Conservation (phyloP, 1,284 basidiomycete genomes). For the Austroboletus novae-zelandiae region DNA sequence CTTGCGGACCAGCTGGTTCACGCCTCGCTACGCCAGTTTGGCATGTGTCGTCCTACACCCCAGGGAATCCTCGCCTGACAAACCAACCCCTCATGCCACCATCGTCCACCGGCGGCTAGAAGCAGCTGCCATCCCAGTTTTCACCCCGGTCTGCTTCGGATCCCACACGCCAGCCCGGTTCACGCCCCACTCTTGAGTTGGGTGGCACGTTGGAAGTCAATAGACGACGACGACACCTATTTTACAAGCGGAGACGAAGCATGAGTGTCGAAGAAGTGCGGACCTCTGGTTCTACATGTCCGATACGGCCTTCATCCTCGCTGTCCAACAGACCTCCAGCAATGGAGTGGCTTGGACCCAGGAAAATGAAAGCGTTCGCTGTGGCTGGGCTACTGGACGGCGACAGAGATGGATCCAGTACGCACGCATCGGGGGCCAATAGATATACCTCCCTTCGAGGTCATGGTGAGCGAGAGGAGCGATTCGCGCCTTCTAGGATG, state of each 20-base stretch:
- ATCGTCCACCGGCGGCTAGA: constrained; percentile 14
- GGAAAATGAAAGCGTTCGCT: constrained; percentile 65
- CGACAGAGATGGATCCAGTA: constrained; percentile 31
- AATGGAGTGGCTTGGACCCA: constrained; percentile 64
- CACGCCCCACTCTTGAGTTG: constrained; percentile 23
- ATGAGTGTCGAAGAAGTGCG: constrained; percentile 56
- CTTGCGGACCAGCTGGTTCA: constrained; percentile 8
- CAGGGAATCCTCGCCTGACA: constrained; percentile 12
- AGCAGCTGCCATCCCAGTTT: constrained; percentile 19
- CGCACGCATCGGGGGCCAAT: constrained; percentile 9
- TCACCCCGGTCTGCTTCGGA: constrained; percentile 33
- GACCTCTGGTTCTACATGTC: constrained; percentile 24
- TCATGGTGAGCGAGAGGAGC: constrained; percentile 34
- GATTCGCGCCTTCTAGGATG: constrained; percentile 42
- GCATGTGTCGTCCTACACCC: constrained; percentile 22
- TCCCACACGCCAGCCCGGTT: constrained; percentile 26
- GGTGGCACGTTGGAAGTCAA: constrained; percentile 24
- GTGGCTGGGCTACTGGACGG: constrained; percentile 65
- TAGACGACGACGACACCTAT: constrained; percentile 30
- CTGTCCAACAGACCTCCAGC: constrained; percentile 33
- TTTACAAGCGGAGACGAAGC: constrained; percentile 52
- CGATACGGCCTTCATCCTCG: constrained; percentile 28
- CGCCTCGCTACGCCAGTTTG: constrained; percentile 19
- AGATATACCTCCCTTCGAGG: constrained; percentile 30
- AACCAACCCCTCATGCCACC: constrained; percentile 1